Evolutionary conservation across 352 stramenopile genomes (phyloP), one percentile per base, ranked within the genome.

Genomic region (Globisporangium iwayamae): DNA sequence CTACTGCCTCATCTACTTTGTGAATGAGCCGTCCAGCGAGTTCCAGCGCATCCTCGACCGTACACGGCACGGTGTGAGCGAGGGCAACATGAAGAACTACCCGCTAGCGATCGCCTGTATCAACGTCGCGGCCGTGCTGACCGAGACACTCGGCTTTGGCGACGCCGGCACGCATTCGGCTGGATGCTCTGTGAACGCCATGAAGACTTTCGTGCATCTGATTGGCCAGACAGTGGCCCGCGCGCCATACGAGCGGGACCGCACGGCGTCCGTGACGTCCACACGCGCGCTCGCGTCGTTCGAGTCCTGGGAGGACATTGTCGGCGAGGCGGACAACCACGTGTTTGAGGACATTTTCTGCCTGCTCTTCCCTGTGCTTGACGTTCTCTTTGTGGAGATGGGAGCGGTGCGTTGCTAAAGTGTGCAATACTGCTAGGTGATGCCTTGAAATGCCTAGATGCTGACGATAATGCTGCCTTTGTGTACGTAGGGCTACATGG

Each of bases 31-130:
- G 32, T 83, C 78, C 13, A 69, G 68, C 39, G 74, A 91, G 39
- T 90, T 90, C 48, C 68, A 83, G 63, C 76, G 81, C 18, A 94
- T 93, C 51, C 72, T 93, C 28, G 75, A 81, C 22, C 80, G 87
- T 43, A 93, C 83, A 6, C 78, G 85, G 11, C 83, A 91, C 72
- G 85, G 85, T 62, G 85, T 94, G 60, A 94, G 87, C 65, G 77
- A 88, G 72, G 87, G 85, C 43, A 91, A 95, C 73, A 89, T 95
- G 81, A 93, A 93, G 62, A 94, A 92, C 72, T 95, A 95, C 52
- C 87, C 87, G 22, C 69, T 95, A n/a, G 85, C 85, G 25, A 91
- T 95, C 55, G 87, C 80, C 13, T 93, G 87, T 64, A 95, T 95
- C 70, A 95, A 95, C 57, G 85, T 95, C 10, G 72, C 85, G 1